A percentile compares a stretch with the other conserved stretches of the same genome.
These are phyloP conservation scores for Tuber calosporum DNA, from an alignment of 495 filamentous ascomycete species.

Conservation along the genomic window DNA sequence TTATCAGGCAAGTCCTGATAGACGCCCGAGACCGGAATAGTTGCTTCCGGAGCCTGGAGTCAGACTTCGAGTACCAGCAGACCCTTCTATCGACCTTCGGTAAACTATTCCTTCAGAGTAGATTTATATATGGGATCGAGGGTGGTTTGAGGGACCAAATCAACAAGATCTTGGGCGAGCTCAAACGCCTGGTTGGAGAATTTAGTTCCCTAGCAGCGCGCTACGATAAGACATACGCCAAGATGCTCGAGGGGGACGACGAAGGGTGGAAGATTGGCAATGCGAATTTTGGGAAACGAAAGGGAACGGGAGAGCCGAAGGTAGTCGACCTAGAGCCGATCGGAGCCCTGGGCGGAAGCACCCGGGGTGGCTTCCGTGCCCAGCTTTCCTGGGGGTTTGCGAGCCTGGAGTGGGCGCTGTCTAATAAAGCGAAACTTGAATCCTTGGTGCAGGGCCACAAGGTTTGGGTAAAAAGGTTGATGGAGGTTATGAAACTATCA, in stretches of 20 bases:
- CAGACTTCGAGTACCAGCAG: conserved; percentile 14
- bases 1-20: conserved; percentile 10
- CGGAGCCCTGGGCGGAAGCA: background rate
- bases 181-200: conserved; percentile 14
- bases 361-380: background rate
- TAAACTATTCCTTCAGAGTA: conserved; percentile 11
- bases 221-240: conserved; percentile 7
- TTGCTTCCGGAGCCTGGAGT: conserved; percentile 7
- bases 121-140: conserved; percentile 18
- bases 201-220: conserved; percentile 7
- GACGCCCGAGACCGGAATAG: conserved; percentile 6
- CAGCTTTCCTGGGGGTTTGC: conserved; percentile 6
- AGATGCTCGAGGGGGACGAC: background rate
- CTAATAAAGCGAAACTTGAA: conserved; percentile 11
- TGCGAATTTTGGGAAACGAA: background rate
- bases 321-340: background rate
- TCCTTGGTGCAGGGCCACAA: conserved; percentile 7
- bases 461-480: conserved; percentile 10
- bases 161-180: conserved; percentile 9
- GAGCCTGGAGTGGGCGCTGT: conserved; percentile 22
- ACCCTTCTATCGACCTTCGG: conserved; percentile 11
- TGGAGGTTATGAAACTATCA: conserved; percentile 17
- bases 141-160: conserved; percentile 7
- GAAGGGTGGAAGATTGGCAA: conserved; percentile 11
- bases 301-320: background rate